Evolutionary conservation across 148 eudicot genomes (phyloP).

Genomic region (Rhododendron molle): DNA sequence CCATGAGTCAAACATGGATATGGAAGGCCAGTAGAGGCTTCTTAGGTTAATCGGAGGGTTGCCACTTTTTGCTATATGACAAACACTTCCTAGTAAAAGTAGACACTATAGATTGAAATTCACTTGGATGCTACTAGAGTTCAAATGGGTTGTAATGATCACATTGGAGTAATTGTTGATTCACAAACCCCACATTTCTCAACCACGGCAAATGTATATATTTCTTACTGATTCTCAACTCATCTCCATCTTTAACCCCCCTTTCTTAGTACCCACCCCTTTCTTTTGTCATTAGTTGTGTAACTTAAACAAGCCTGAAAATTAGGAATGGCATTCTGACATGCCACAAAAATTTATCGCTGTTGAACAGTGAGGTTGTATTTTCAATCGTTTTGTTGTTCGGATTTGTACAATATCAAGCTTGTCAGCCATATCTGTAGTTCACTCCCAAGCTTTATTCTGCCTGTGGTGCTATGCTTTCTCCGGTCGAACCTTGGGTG

Average conservation of each 20-base stretch:
- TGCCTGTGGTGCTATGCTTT: too few species aligned
- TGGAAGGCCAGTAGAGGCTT: not conserved
- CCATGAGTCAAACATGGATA: not conserved
- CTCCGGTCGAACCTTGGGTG: too few species aligned
- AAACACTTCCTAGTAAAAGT: too few species aligned
- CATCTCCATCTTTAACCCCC: too few species aligned
- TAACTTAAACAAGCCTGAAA: not conserved
- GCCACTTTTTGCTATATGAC: not conserved
- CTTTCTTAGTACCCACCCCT: too few species aligned
- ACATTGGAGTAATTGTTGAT: too few species aligned
- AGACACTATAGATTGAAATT: too few species aligned
- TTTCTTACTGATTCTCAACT: too few species aligned
- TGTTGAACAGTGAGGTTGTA: not conserved
- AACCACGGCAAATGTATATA: too few species aligned
- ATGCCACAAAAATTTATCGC: not conserved
- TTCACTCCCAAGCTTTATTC: not conserved
- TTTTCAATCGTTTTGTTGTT: not conserved
- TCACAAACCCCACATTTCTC: too few species aligned
- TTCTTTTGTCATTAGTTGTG: not conserved
- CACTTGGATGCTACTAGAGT: too few species aligned
- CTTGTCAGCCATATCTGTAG: not conserved
- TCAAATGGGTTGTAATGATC: too few species aligned
- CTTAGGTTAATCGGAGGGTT: not conserved
- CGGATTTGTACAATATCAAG: not conserved
- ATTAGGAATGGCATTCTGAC: not conserved